Conservation (phyloP, 495 filamentous ascomycete genomes). For the Aspergillus biplanus region DNA sequence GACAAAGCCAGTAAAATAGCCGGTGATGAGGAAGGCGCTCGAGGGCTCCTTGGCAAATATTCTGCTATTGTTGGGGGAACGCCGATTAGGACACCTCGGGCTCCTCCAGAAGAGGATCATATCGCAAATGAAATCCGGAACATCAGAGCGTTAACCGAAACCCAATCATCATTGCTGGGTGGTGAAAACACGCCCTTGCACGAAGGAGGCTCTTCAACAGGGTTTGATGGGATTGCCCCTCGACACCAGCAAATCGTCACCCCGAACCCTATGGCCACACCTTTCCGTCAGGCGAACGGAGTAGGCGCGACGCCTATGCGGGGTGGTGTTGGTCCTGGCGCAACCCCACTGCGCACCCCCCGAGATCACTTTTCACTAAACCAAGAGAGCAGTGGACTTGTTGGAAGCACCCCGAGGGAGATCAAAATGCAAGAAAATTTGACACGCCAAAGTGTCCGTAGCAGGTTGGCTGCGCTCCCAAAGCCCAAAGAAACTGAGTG, state of each 20-base stretch:
- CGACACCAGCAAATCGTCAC: constrained; percentile 80
- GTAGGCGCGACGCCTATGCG: constrained; percentile 73
- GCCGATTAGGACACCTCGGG: constrained; percentile 89
- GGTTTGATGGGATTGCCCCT: constrained; percentile 85
- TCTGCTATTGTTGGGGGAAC: constrained; percentile 76
- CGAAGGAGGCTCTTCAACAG: constrained; percentile 79
- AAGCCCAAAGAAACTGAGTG: constrained; percentile 90
- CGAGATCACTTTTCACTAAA: constrained; percentile 90
- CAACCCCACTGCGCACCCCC: constrained; percentile 89
- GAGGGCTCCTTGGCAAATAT: constrained; percentile 85
- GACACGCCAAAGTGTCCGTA: constrained; percentile 65
- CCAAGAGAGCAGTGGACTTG: constrained; percentile 61
- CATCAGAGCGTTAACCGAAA: constrained; percentile 89
- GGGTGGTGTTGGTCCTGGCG: constrained; percentile 61
- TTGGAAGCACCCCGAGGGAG: constrained; percentile 79
- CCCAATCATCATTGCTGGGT: constrained; percentile 91
- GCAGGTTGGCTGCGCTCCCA: constrained; percentile 78
- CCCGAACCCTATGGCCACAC: constrained; percentile 94
- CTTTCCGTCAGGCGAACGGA: constrained; percentile 71
- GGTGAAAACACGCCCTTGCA: constrained; percentile 91
- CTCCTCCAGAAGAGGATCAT: constrained; percentile 88
- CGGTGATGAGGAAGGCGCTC: constrained; percentile 80
- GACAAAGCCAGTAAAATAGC: constrained; percentile 81
- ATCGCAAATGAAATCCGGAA: constrained; percentile 97
- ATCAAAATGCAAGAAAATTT: constrained; percentile 73